Percentiles rank a stretch among this genome's conserved stretches.
These are phyloP conservation scores for Quercus parvula DNA, from an alignment of 306 rosid species.

Conservation along the genomic window DNA sequence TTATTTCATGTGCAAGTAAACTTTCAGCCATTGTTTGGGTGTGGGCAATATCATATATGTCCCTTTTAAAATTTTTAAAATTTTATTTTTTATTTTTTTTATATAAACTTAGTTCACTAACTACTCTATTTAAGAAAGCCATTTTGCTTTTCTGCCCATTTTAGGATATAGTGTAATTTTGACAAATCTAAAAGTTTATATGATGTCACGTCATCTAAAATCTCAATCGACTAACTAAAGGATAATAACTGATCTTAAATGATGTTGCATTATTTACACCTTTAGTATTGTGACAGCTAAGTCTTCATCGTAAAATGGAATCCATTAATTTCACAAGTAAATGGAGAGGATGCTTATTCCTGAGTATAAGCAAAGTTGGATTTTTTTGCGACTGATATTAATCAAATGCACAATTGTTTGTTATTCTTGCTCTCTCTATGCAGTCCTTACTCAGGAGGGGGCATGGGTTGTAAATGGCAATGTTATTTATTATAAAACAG, in stretches of 20 bases:
- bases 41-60: neutral
- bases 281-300: too few species aligned
- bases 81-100: neutral
- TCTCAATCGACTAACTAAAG: neutral
- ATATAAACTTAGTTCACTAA: neutral
- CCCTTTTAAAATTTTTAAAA: too few species aligned
- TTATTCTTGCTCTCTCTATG: neutral
- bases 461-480: neutral
- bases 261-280: too few species aligned
- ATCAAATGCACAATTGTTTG: conserved; percentile 9
- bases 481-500: neutral
- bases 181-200: too few species aligned
- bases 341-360: too few species aligned
- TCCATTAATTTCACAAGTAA: too few species aligned
- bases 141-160: too few species aligned
- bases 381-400: conserved; percentile 5
- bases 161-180: too few species aligned
- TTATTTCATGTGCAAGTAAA: neutral
- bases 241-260: too few species aligned
- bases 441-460: neutral
- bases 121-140: neutral
- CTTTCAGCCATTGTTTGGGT: neutral
- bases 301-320: too few species aligned
- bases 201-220: too few species aligned
- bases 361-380: neutral